Evolutionary conservation across 1,139 yeast genomes (phyloP).

Genomic region (Meyerozyma carpophila): DNA sequence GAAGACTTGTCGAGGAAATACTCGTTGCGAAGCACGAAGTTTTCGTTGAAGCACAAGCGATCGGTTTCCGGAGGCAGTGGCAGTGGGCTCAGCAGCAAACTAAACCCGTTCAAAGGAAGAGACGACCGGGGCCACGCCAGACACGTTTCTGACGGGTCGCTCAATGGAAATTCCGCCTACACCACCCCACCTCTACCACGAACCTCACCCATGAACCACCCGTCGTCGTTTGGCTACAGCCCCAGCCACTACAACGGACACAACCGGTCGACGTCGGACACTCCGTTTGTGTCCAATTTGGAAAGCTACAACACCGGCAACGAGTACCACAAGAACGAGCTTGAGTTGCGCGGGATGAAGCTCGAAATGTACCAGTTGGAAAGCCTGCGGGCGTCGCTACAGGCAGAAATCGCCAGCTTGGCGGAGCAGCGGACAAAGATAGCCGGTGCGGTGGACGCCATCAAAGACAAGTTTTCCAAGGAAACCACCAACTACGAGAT

Average conservation of each 20-base stretch:
- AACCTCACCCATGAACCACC: conserved; percentile 14
- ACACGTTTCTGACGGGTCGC: conserved; percentile 38
- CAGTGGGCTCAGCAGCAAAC: conserved; percentile 19
- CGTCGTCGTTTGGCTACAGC: conserved; percentile 1
- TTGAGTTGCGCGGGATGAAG: conserved; percentile 33
- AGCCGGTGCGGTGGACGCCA: conserved; percentile 19
- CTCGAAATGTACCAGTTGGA: conserved; percentile 40
- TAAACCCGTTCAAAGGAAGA: conserved; percentile 30
- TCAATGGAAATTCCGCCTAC: conserved; percentile 26
- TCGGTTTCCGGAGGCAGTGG: conserved; percentile 37
- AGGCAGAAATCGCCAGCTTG: conserved; percentile 26
- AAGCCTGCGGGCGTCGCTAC: conserved; percentile 18
- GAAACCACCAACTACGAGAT: conserved; percentile 22
- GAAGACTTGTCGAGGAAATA: conserved; percentile 18
- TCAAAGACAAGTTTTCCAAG: conserved; percentile 18
- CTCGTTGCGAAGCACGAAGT: conserved; percentile 28
- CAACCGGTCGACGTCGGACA: conserved; percentile 36
- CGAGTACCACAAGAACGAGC: conserved; percentile 12
- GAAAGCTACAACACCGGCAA: conserved; percentile 8
- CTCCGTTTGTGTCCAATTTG: conserved; percentile 19
- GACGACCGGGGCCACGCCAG: conserved; percentile 32
- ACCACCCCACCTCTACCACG: conserved; percentile 43
- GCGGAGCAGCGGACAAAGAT: conserved; percentile 24
- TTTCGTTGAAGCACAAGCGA: conserved; percentile 36
- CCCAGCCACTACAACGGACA: conserved; percentile 16